These are phyloP conservation scores for Psilocybe cubensis DNA, from an alignment of 768 basidiomycete genomes.

Conservation along the genomic window DNA sequence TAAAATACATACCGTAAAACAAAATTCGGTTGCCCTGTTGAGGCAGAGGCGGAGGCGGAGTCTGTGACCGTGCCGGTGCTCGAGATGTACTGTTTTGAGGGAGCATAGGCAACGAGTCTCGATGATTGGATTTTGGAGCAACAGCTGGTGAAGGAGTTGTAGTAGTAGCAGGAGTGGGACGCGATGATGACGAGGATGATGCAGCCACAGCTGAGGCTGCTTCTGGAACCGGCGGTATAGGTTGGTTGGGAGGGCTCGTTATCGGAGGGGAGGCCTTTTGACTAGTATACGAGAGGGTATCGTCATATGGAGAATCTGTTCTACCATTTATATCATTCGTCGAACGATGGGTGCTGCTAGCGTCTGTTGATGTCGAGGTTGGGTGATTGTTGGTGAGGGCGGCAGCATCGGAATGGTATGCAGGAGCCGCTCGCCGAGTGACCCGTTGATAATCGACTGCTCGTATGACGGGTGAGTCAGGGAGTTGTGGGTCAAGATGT, in stretches of 20 bases:
- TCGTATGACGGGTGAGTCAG: slow-evolving; percentile 26
- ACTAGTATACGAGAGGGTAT: slow-evolving; percentile 8
- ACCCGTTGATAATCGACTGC: slow-evolving; percentile 34
- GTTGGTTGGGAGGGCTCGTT: slow-evolving; percentile 28
- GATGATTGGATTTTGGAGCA: slow-evolving; percentile 14
- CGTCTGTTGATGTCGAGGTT: slow-evolving; percentile 14
- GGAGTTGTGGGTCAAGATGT: slow-evolving; percentile 29
- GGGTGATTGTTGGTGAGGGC: slow-evolving; percentile 15
- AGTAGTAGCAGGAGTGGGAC: slow-evolving; percentile 2
- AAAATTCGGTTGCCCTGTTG: slow-evolving; percentile 54
- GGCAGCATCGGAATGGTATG: slow-evolving; percentile 16
- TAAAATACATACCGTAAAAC: slow-evolving; percentile 74
- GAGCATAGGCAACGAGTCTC: slow-evolving; percentile 29
- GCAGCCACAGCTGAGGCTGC: slow-evolving; percentile 4
- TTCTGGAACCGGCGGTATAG: slow-evolving; percentile 29
- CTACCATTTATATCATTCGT: slow-evolving; percentile 20
- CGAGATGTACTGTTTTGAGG: slow-evolving; percentile 22
- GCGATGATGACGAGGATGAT: slow-evolving; percentile 6
- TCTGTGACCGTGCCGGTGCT: slow-evolving; percentile 24
- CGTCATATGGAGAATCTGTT: slow-evolving; percentile 20
- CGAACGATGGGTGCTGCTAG: slow-evolving; percentile 5
- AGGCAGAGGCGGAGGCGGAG: slow-evolving; percentile 30
- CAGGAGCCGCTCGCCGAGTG: slow-evolving; percentile 29
- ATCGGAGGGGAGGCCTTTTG: slow-evolving; percentile 28
- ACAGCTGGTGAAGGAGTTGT: slow-evolving; percentile 20